Base-by-base conservation (phyloP, 306 rosid species). In the Cicer yamashitae region DNA sequence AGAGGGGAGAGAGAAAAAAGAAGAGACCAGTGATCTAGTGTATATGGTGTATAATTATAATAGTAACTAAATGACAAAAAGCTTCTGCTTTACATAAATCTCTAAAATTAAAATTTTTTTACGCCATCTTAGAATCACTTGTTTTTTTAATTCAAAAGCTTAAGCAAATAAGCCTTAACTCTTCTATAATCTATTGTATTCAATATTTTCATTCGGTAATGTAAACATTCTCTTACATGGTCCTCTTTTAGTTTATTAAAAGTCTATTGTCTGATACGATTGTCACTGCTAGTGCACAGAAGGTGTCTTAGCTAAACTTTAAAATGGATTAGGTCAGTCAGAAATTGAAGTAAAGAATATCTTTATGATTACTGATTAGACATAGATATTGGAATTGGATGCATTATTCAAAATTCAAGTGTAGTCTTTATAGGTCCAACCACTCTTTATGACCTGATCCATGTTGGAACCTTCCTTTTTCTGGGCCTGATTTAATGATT, bases 121-220 rank as follows among this genome's bases (percentile, higher is more conserved):
- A 4, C 1, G 11, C 50, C 9, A 45, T 45, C 10, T 45, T 8
- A 7, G 11, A 45, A 45, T 45, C 50, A 45, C 37, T 30, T 30
- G 5, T 30, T 30, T 30, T 8, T 45, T 45, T 45, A 7, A 8
- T 45, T 45, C 50, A 48, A 47, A 48, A 13, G 17, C 54, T 48
- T 48, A 3, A 48, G 13, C 15, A 12, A 48, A 48, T 48, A 3
- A 15, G 8, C 54, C 54, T 7, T 48, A 14, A 48, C 54, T 48
- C 63, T 62, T 37, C 25, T 44, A 39, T 51, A 34, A 62, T 44
- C 34, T 74, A 15, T 81, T 54, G 18, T 66, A n/a, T 77, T 68
- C 44, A 69, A 46, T 14, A 34, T 51, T 58, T 39, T 67, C 4
- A 4, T 22, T 40, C 5, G 59, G 71, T 25, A 25, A 25, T 25